These are phyloP conservation scores for Fusarium gaditjirri DNA, from an alignment of 2,329 filamentous ascomycete genomes.

Conservation along the genomic window DNA sequence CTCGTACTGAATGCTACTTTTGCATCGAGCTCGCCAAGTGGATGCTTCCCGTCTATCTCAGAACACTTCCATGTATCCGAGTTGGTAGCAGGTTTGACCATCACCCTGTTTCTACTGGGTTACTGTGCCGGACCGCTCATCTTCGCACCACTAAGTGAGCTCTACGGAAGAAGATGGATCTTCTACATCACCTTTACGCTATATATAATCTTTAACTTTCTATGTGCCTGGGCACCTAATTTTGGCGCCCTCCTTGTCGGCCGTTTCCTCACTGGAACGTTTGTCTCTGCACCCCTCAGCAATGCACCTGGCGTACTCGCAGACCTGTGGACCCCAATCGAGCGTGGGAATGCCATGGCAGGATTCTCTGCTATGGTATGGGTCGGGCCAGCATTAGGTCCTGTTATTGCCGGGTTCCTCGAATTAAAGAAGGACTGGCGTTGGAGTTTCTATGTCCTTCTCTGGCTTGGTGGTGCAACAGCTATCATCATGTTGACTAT, in stretches of 20 bases:
- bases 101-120: conserved; percentile 37
- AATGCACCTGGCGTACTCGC: conserved; percentile 82
- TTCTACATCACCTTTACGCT: conserved; percentile 64
- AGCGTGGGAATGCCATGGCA: conserved; percentile 84
- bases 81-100: conserved; percentile 21
- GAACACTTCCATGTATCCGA: conserved; percentile 24
- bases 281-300: conserved; percentile 84
- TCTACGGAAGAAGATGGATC: conserved; percentile 74
- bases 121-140: conserved; percentile 75
- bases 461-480: conserved; percentile 84
- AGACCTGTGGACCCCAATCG: conserved; percentile 81
- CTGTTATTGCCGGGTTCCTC: conserved; percentile 74
- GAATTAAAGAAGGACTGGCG: conserved; percentile 75
- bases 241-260: conserved; percentile 79
- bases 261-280: conserved; percentile 79
- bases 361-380: conserved; percentile 83
- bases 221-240: conserved; percentile 77
- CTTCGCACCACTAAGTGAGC: conserved; percentile 79
- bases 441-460: conserved; percentile 27
- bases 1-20: conserved; percentile 27
- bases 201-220: conserved; percentile 79
- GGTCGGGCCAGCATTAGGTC: conserved; percentile 67
- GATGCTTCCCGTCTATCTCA: conserved; percentile 20
- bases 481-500: conserved; percentile 83
- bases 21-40: conserved; percentile 24